phyloP scores from a whole-genome alignment of 2,329 filamentous ascomycete species.

The Trichoderma atroviride region DNA sequence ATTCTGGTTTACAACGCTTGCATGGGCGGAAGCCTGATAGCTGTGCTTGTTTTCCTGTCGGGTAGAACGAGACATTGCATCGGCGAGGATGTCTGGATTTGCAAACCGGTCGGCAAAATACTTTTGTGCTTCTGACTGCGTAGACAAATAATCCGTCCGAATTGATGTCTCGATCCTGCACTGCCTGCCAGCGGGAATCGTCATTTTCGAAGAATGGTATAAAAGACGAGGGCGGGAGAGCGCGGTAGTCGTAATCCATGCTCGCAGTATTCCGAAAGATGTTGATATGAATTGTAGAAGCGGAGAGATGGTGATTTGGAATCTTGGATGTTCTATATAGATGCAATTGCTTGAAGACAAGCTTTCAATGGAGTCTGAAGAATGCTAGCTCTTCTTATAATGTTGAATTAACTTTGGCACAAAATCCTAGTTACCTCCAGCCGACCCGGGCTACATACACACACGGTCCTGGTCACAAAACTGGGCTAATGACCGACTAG shows the following conservation, averaged over 20 bases:
- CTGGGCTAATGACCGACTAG: background rate
- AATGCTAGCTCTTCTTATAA: background rate
- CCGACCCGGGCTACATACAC: background rate
- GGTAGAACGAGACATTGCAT: constrained; percentile 1
- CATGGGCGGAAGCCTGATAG: background rate
- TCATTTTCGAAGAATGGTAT: background rate
- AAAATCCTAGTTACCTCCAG: background rate
- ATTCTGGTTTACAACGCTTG: constrained; percentile 2
- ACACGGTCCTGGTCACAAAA: background rate
- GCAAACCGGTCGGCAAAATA: constrained; percentile 6
- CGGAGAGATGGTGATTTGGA: background rate
- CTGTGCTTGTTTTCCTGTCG: background rate
- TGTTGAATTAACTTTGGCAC: background rate
- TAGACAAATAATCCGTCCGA: background rate
- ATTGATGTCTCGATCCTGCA: background rate
- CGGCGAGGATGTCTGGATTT: constrained; percentile 7
- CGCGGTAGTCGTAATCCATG: background rate
- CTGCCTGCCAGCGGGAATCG: constrained; percentile 4
- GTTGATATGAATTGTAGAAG: background rate
- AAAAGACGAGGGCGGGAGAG: background rate
- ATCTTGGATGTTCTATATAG: background rate
- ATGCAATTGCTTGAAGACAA: background rate
- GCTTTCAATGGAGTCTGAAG: background rate
- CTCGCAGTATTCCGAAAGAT: background rate
- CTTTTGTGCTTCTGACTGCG: constrained; percentile 1